These are phyloP conservation scores for Suhomyces kunorum DNA, from an alignment of 1,139 yeast genomes.

Conservation along the genomic window DNA sequence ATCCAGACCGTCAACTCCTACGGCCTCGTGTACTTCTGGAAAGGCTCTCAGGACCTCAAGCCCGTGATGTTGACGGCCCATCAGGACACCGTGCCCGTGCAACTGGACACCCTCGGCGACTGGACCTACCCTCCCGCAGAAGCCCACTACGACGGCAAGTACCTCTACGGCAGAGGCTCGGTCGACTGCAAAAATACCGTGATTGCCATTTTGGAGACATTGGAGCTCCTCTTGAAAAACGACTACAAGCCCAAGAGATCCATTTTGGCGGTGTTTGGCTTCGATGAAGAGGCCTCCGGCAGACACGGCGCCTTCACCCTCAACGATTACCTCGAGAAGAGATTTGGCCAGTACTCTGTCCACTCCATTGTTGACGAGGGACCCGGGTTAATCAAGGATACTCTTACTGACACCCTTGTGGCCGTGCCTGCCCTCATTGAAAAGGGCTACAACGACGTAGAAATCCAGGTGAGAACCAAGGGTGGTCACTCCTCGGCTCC, in stretches of 20 bases:
- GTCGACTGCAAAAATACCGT: slow-evolving; percentile 63
- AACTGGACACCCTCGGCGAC: slow-evolving; percentile 49
- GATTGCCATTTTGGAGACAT: slow-evolving; percentile 58
- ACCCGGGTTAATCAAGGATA: slow-evolving; percentile 34
- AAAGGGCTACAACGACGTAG: slow-evolving; percentile 61
- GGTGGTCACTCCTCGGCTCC: slow-evolving; percentile 82
- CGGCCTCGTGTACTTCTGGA: slow-evolving; percentile 68
- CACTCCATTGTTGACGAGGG: slow-evolving; percentile 71
- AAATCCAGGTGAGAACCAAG: slow-evolving; percentile 50
- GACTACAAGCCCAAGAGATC: slow-evolving; percentile 58
- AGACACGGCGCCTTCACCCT: slow-evolving; percentile 53
- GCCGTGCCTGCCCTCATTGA: slow-evolving; percentile 58
- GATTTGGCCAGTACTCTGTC: slow-evolving; percentile 57
- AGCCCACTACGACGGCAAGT: slow-evolving; percentile 54
- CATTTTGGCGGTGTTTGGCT: slow-evolving; percentile 62
- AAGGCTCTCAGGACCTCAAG: slow-evolving; percentile 58
- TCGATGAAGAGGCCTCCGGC: slow-evolving; percentile 74
- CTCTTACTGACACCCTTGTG: slow-evolving; percentile 32
- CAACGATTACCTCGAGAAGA: slow-evolving; percentile 42
- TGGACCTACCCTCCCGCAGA: slow-evolving; percentile 75
- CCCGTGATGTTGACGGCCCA: slow-evolving; percentile 76
- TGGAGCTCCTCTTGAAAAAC: slow-evolving; percentile 48
- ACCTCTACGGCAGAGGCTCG: slow-evolving; percentile 66
- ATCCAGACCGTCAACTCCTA: slow-evolving; percentile 62
- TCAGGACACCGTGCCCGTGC: slow-evolving; percentile 85